Base-by-base conservation (phyloP, 805 yeast species). In the Grigorovia yakushimaensis region DNA sequence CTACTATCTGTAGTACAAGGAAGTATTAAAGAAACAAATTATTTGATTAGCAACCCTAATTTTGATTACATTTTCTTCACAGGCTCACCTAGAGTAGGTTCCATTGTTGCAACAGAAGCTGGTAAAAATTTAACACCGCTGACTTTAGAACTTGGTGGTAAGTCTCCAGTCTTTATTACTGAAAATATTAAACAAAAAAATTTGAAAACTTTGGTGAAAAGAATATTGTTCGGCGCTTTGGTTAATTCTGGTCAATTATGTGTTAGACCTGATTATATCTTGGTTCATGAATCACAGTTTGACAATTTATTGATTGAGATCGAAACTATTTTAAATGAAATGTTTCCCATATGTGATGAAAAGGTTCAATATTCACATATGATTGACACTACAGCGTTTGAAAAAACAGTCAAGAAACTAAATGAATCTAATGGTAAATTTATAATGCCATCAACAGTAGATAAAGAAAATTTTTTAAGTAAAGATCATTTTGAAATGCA, bases 221-320 rank as follows among this genome's bases (percentile, higher is more conserved):
- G 97, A 65, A 67, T 87, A 15, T 73, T 75, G 1, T 86, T 93
- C 85, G 91, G 89, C 17, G 78, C 82, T 55, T 82, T 82, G 59
- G 67, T 77, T 30, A 91, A 88, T 61, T 77, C 84, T 17, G 98
- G 98, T 17, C 98, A 89, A 68, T 81, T 93, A 2, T 89, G 97
- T 69, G 84, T 87, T 38, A 85, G 95, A 9, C 84, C 89, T 8
- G 98, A 91, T 67, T 89, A 88, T 59, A 67, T 84, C 5, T 57
- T 87, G 41, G 83, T 80, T n/a, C 87, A 83, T 49, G 77, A 73
- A 47, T 62, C 71, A 3, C 65, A 80, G 20, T 78, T 81, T 57
- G 76, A 69, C 23, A 67, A 75, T 52, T 76, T 85, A 44, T 65
- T 79, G 7, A 54, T 55, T 1, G 69, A 65, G 6, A 59, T 47